These are phyloP conservation scores for Neopestalotiopsis clavispora DNA, from an alignment of 2,329 filamentous ascomycete species.

Conservation along the genomic window DNA sequence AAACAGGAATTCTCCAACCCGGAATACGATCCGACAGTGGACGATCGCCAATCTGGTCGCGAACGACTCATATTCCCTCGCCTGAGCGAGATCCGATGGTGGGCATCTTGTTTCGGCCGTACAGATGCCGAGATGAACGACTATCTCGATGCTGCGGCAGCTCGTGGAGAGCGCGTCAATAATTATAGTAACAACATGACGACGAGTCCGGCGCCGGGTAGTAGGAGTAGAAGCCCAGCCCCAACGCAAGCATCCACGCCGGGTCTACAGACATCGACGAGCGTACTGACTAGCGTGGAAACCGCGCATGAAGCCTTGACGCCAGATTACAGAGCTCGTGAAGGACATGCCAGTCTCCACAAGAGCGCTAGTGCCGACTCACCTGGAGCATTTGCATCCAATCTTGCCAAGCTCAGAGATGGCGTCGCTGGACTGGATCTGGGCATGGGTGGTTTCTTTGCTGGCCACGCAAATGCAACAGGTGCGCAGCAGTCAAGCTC, in stretches of 20 bases:
- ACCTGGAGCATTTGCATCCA: conserved; percentile 48
- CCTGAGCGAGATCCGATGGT: conserved; percentile 85
- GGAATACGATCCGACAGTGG: conserved; percentile 74
- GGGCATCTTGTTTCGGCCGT: conserved; percentile 85
- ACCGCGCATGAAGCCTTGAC: conserved; percentile 59
- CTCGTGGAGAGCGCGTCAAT: conserved; percentile 47
- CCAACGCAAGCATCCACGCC: conserved; percentile 36
- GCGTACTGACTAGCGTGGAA: conserved; percentile 65
- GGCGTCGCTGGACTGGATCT: conserved; percentile 54
- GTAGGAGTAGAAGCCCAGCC: conserved; percentile 28
- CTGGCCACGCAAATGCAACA: conserved; percentile 15
- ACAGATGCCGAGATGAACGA: conserved; percentile 94
- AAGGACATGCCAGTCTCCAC: conserved; percentile 41
- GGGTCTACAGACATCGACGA: conserved; percentile 46
- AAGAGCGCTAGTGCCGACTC: conserved; percentile 52
- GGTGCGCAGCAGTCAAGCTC: background rate
- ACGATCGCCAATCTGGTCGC: conserved; percentile 79
- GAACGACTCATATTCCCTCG: conserved; percentile 85
- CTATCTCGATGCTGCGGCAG: conserved; percentile 58
- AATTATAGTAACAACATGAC: conserved; percentile 34
- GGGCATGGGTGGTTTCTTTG: conserved; percentile 49
- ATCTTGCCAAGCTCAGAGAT: conserved; percentile 46
- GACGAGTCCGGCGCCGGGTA: conserved; percentile 50
- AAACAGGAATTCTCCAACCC: conserved; percentile 82
- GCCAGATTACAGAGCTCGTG: conserved; percentile 32